Conservation (phyloP, 129 eudicot species). For the Gnaphalium uliginosum region DNA sequence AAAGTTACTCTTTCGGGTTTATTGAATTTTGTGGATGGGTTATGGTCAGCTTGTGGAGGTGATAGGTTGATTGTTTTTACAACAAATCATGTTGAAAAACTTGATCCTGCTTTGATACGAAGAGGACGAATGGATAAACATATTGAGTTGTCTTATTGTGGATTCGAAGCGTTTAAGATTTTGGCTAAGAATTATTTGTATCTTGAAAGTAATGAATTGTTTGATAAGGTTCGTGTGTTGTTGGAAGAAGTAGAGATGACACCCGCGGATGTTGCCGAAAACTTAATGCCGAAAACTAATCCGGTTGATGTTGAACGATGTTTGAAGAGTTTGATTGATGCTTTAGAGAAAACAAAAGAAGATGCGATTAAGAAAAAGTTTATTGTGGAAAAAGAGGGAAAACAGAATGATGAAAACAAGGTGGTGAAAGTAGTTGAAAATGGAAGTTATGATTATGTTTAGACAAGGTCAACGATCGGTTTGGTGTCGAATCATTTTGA, state of each 20-base stretch:
- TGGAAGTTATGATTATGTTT: too few species aligned
- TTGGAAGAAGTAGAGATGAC: slow-evolving; percentile 2
- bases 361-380: not conserved
- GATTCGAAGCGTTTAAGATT: not conserved
- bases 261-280: not conserved
- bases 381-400: not conserved
- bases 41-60: slow-evolving; percentile 2
- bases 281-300: not conserved
- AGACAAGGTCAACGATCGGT: too few species aligned
- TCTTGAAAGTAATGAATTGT: not conserved
- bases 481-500: too few species aligned
- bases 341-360: not conserved
- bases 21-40: not conserved
- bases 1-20: not conserved
- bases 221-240: not conserved
- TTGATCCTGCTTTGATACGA: slow-evolving; percentile 10
- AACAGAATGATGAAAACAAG: not conserved
- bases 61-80: not conserved
- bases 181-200: not conserved
- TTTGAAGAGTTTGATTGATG: not conserved
- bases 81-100: not conserved
- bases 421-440: too few species aligned
- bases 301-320: not conserved
- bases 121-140: not conserved
- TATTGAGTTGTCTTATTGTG: not conserved